Percentiles rank a stretch among this genome's conserved stretches.
phyloP scores from a whole-genome alignment of 306 rosid species.

The Cyclanthera cordifolia region DNA sequence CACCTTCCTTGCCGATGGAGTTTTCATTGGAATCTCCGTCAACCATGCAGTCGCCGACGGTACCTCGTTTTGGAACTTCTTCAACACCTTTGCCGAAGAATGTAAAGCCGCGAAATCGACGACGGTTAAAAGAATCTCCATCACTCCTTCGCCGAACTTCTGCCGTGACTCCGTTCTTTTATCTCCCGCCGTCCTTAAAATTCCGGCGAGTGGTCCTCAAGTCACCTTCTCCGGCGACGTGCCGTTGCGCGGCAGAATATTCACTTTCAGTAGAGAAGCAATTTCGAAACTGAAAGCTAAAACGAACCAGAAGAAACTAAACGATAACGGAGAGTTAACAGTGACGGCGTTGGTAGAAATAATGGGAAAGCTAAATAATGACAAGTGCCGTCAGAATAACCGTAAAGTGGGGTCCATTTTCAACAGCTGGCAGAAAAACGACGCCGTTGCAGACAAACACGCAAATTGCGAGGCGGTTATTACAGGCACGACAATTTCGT shows the following conservation, averaged over 20 bases:
- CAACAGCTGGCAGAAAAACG: conserved; percentile 35
- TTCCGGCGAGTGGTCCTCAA: conserved; percentile 56
- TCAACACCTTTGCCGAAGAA: conserved; percentile 65
- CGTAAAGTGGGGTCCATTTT: conserved; percentile 23
- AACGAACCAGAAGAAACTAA: conserved; percentile 23
- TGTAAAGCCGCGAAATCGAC: conserved; percentile 19
- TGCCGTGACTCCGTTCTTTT: conserved; percentile 35
- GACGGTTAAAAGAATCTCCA: background rate
- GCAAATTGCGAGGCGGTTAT: background rate
- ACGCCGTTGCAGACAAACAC: conserved; percentile 8
- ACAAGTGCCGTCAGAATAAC: conserved; percentile 16
- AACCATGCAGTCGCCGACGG: conserved; percentile 78
- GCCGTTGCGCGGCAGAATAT: conserved; percentile 51
- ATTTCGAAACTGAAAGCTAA: conserved; percentile 46
- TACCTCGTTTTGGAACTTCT: conserved; percentile 91
- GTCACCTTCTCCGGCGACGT: conserved; percentile 47
- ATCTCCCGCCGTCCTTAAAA: conserved; percentile 39
- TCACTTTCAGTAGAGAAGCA: conserved; percentile 62
- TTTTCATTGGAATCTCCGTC: conserved; percentile 65
- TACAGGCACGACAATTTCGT: conserved; percentile 28
- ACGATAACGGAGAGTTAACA: background rate
- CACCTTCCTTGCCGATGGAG: conserved; percentile 59
- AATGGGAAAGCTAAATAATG: conserved; percentile 43
- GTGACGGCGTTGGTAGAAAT: conserved; percentile 31
- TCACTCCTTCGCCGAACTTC: conserved; percentile 46